Evolutionary conservation across 345 rosid species (phyloP).

Genomic region (Rhizophora apiculata): DNA sequence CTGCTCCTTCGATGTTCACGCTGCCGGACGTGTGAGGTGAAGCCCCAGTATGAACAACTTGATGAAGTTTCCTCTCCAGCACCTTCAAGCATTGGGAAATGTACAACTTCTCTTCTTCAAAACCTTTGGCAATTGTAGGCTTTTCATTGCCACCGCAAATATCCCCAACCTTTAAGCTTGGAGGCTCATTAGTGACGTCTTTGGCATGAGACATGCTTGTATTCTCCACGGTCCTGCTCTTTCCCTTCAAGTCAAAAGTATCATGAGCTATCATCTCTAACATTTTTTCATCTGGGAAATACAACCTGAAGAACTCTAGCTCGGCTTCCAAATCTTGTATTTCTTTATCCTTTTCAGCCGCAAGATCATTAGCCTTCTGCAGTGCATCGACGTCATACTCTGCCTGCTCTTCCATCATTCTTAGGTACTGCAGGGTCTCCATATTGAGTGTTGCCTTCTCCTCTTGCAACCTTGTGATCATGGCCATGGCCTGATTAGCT

Average conservation of each 20-base stretch:
- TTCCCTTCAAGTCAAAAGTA: slow-evolving; percentile 7
- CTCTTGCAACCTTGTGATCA: slow-evolving; percentile 94
- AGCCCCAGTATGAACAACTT: slow-evolving; percentile 19
- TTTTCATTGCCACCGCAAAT: slow-evolving; percentile 24
- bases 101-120: slow-evolving; percentile 38
- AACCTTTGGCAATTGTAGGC: slow-evolving; percentile 6
- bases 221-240: slow-evolving; percentile 21
- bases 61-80: slow-evolving; percentile 44
- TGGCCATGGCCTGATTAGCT: slow-evolving; percentile 94
- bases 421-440: slow-evolving; percentile 85
- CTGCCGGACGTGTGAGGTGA: slow-evolving; percentile 22
- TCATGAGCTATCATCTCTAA: slow-evolving; percentile 25
- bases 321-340: slow-evolving; percentile 73
- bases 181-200: slow-evolving; percentile 17
- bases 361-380: slow-evolving; percentile 61
- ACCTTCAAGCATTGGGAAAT: slow-evolving; percentile 28
- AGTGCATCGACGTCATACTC: slow-evolving; percentile 88
- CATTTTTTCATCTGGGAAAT: slow-evolving; percentile 36
- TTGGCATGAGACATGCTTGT: slow-evolving; percentile 5
- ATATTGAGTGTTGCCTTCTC: slow-evolving; percentile 81
- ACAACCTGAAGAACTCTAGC: slow-evolving; percentile 47
- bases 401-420: slow-evolving; percentile 87
- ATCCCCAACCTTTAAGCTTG: slow-evolving; percentile 8
- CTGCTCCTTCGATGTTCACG: slow-evolving; percentile 21
- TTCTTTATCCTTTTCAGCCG: slow-evolving; percentile 65